These are phyloP conservation scores for thale cress (Arabidopsis thaliana) DNA, from an alignment of 345 rosid genomes.

Conservation along the genomic window DNA sequence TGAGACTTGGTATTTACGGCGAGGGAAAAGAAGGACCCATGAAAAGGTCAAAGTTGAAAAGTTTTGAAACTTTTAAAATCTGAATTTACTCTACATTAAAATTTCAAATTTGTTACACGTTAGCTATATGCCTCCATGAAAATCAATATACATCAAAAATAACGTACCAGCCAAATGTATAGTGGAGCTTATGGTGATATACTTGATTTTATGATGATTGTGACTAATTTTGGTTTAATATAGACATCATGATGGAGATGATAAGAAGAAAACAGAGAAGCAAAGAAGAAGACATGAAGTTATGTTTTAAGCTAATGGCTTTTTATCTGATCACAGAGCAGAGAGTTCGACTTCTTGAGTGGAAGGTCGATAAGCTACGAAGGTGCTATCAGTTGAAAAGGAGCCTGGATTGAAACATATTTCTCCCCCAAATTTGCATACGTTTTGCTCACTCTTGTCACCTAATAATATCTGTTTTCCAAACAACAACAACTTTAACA, in stretches of 20 bases:
- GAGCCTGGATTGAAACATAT: slow-evolving; percentile 94
- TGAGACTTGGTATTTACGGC: slow-evolving; percentile 25
- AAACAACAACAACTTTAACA: not conserved
- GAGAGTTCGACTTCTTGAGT: slow-evolving; percentile 77
- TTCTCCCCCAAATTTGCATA: slow-evolving; percentile 66
- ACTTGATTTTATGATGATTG: too few relatives aligned
- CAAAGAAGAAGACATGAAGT: not conserved
- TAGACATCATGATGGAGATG: not conserved
- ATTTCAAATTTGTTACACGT: not conserved
- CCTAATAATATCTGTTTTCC: slow-evolving; percentile 69
- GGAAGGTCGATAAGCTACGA: slow-evolving; percentile 74
- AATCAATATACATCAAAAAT: too few relatives aligned
- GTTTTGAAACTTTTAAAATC: not conserved
- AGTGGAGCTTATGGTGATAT: too few relatives aligned
- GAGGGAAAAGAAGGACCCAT: not conserved
- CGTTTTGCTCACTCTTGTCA: slow-evolving; percentile 79
- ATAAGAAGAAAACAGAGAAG: not conserved
- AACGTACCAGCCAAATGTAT: too few relatives aligned
- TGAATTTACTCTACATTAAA: not conserved
- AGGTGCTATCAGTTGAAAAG: slow-evolving; percentile 70
- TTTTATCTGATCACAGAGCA: slow-evolving; percentile 49
- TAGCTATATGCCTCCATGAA: too few relatives aligned
- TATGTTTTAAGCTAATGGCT: not conserved
- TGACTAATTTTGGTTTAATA: not conserved
- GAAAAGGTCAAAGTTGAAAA: slow-evolving; percentile 7